Evolutionary conservation across 1,139 yeast species (phyloP), one percentile per base, ranked within the genome.

Genomic region (Magnusiomyces sp.): DNA sequence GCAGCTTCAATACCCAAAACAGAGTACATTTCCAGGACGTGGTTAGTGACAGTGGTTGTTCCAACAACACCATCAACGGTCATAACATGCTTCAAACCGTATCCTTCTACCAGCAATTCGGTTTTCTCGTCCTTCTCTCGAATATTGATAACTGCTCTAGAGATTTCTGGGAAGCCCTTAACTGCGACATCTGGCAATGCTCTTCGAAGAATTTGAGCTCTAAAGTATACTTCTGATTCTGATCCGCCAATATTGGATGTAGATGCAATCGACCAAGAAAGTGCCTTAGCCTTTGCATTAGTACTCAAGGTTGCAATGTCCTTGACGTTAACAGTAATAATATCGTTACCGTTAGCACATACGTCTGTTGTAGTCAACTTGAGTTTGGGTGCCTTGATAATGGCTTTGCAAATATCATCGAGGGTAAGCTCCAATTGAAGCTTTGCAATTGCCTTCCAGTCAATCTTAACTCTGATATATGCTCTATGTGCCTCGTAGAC

Each of bases 1-100:
- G 98, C 98, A 1, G 99, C 99, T 67, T 94, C 99, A 58, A 94
- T 94, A 62, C 99, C 99, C 56, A 94, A 74, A 11, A 92, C 97
- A 54, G 81, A 80, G 62, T 79, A 81, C 57, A 92, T 90, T 66
- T 94, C 99, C 55, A 92, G 72, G 38, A 94, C 81, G 69, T 94
- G 99, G 67, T 94, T 94, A 13, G 98, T 90, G 51, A 76, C 74
- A 1, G 98, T 92, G 66, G 81, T 81, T 37, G 83, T 74, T 11
- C 98, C 97, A 41, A 92, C 74, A 46, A 94, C 89, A 71, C 99
- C 99, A 64, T 92, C 97, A 1, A 97, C 92, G 56, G 90, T 83
- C 97, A 94, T 92, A 52, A 94, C 98, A 50, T 88, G 89, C 64
- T 89, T 86, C 59, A 94, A 72, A 23, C 99, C 99, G 63, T 94